These are phyloP conservation scores for Vigna trinervia DNA, from an alignment of 306 rosid genomes.

Conservation along the genomic window DNA sequence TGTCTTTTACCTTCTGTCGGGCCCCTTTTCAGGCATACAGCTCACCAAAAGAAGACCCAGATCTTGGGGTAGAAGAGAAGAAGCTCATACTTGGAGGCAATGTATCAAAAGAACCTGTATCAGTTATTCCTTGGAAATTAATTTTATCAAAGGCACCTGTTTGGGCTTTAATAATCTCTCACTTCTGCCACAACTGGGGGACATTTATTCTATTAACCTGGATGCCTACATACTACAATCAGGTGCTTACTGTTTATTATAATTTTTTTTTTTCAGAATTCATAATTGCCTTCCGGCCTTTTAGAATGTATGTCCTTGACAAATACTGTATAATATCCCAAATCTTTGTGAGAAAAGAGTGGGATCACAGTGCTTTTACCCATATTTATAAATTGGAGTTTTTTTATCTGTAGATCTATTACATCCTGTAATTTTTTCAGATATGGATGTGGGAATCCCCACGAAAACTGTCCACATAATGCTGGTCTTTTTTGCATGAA, in stretches of 20 bases:
- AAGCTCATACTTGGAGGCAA: conserved; percentile 71
- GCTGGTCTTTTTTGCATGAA: conserved; percentile 16
- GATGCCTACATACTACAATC: conserved; percentile 99
- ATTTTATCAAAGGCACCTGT: conserved; percentile 95
- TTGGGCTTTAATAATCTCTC: conserved; percentile 95
- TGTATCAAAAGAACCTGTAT: conserved; percentile 76
- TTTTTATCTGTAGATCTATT: conserved; percentile 6
- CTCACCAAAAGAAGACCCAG: conserved; percentile 89
- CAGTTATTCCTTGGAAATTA: conserved; percentile 88
- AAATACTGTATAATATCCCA: conserved; percentile 2
- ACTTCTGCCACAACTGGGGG: conserved; percentile 97
- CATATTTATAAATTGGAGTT: not conserved
- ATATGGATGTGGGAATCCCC: not conserved
- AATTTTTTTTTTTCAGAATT: not conserved
- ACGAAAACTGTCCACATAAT: conserved; percentile 11
- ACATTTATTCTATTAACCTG: conserved; percentile 95
- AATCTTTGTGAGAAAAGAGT: conserved; percentile 21
- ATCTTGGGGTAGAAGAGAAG: conserved; percentile 68
- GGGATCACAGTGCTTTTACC: not conserved
- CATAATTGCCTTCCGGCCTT: not conserved
- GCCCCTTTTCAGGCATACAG: conserved; percentile 78
- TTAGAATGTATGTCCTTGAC: conserved; percentile 5
- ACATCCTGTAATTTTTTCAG: not conserved
- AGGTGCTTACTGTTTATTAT: conserved; percentile 60
- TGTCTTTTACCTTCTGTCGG: conserved; percentile 40